A percentile compares a stretch with the other conserved stretches of the same genome.
phyloP scores from a whole-genome alignment of 176 grass and related monocot genomes.

The Cocos nucifera region DNA sequence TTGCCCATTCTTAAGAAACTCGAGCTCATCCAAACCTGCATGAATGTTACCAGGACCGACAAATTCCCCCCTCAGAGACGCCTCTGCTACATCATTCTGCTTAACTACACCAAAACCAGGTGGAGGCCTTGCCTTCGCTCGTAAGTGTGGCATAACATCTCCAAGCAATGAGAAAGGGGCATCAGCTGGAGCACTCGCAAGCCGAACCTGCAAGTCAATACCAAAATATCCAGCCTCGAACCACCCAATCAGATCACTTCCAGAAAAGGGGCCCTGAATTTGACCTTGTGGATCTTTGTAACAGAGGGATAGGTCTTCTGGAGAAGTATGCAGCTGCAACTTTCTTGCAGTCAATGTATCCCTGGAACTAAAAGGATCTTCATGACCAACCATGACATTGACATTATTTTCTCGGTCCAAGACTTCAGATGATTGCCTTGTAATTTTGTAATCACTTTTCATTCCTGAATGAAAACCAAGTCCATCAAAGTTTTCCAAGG shows the following conservation, averaged over 20 bases:
- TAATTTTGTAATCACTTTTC: slow-evolving; percentile 25
- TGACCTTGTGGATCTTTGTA: slow-evolving; percentile 96
- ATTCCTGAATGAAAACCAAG: slow-evolving; percentile 1
- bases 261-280: slow-evolving; percentile 94
- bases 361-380: slow-evolving; percentile 25
- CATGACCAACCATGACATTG: slow-evolving; percentile 17
- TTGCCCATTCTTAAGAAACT: slow-evolving; percentile 34
- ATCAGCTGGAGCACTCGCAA: slow-evolving; percentile 53
- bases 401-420: slow-evolving; percentile 37
- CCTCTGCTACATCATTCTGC: slow-evolving; percentile 31
- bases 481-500: slow-evolving; percentile 7
- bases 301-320: slow-evolving; percentile 77
- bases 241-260: slow-evolving; percentile 86
- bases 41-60: slow-evolving; percentile 31
- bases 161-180: slow-evolving; percentile 82
- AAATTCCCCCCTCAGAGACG: slow-evolving; percentile 33
- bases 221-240: slow-evolving; percentile 95
- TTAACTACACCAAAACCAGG: slow-evolving; percentile 80
- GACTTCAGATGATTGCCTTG: slow-evolving; percentile 33
- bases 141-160: slow-evolving; percentile 94
- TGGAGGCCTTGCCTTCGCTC: slow-evolving; percentile 80
- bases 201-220: slow-evolving; percentile 82
- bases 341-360: slow-evolving; percentile 3
- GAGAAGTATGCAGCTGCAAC: slow-evolving; percentile 50
- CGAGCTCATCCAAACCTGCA: slow-evolving; percentile 36